These are phyloP conservation scores for Triticum timopheevii DNA, from an alignment of 176 grass and related monocot genomes.

Conservation along the genomic window DNA sequence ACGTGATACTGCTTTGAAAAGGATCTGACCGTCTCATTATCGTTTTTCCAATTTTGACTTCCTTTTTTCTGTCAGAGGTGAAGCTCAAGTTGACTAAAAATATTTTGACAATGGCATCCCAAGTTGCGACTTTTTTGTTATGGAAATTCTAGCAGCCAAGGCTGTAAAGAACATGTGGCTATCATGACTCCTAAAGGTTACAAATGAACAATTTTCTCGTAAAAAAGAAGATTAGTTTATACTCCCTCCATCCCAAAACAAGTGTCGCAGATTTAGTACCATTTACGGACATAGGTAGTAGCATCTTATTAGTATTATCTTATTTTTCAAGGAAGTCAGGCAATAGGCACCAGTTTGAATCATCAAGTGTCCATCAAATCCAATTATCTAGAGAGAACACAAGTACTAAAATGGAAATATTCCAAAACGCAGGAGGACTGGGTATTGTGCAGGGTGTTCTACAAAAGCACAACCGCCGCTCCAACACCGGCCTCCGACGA, in stretches of 20 bases:
- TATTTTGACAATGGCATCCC: background rate
- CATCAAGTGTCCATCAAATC: background rate
- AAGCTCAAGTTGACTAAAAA: background rate
- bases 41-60: background rate
- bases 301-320: too few relatives aligned
- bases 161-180: background rate
- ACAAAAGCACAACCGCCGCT: constrained; percentile 27
- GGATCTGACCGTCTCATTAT: background rate
- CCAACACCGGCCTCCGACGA: constrained; percentile 3
- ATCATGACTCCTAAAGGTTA: background rate
- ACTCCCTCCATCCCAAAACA: too few relatives aligned
- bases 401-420: background rate
- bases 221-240: background rate
- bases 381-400: background rate
- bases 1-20: background rate
- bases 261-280: too few relatives aligned
- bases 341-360: background rate
- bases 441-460: constrained; percentile 67
- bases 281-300: too few relatives aligned
- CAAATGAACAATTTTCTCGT: background rate
- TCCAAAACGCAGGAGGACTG: constrained; percentile 51
- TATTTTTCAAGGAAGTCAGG: too few relatives aligned
- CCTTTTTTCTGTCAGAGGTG: background rate
- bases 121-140: background rate
- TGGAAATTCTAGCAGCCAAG: background rate